phyloP scores from a whole-genome alignment of 1,284 basidiomycete species.

The Ustilago curta region DNA sequence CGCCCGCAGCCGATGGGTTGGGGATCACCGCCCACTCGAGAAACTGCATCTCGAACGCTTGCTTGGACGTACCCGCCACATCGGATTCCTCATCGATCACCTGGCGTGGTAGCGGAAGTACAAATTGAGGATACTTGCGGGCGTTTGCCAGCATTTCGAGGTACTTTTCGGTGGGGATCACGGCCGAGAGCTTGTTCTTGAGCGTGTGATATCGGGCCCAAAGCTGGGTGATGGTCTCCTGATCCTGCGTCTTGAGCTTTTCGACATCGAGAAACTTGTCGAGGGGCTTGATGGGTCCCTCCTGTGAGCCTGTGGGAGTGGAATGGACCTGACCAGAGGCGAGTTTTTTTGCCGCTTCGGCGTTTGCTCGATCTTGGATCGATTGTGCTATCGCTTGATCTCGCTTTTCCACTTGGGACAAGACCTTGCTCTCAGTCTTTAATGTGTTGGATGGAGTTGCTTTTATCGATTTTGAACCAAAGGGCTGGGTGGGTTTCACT shows the following conservation, averaged over 20 bases:
- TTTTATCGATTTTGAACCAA: background rate
- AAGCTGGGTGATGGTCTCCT: slow-evolving; percentile 59
- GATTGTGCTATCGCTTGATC: slow-evolving; percentile 46
- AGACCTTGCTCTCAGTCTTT: background rate
- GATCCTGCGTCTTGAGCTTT: slow-evolving; percentile 50
- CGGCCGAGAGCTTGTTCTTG: slow-evolving; percentile 67
- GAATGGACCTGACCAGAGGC: slow-evolving; percentile 37
- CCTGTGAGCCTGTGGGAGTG: slow-evolving; percentile 39
- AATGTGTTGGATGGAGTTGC: background rate
- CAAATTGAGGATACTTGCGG: slow-evolving; percentile 62
- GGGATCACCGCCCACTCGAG: slow-evolving; percentile 65
- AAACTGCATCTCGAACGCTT: slow-evolving; percentile 66
- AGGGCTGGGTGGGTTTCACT: slow-evolving; percentile 6
- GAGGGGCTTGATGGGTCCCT: slow-evolving; percentile 59
- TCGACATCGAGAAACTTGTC: slow-evolving; percentile 58
- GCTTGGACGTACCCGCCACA: slow-evolving; percentile 20
- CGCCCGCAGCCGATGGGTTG: slow-evolving; percentile 11
- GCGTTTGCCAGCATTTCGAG: slow-evolving; percentile 53
- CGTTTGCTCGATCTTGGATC: slow-evolving; percentile 36
- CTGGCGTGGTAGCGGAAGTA: slow-evolving; percentile 62
- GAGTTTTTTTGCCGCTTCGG: slow-evolving; percentile 50
- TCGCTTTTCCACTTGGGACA: slow-evolving; percentile 44
- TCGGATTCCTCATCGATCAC: slow-evolving; percentile 41
- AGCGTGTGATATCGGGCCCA: slow-evolving; percentile 67
- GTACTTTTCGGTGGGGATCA: slow-evolving; percentile 60